Base-by-base conservation (phyloP, 768 basidiomycete species). In the Lanmaoa pseudosensibilis region DNA sequence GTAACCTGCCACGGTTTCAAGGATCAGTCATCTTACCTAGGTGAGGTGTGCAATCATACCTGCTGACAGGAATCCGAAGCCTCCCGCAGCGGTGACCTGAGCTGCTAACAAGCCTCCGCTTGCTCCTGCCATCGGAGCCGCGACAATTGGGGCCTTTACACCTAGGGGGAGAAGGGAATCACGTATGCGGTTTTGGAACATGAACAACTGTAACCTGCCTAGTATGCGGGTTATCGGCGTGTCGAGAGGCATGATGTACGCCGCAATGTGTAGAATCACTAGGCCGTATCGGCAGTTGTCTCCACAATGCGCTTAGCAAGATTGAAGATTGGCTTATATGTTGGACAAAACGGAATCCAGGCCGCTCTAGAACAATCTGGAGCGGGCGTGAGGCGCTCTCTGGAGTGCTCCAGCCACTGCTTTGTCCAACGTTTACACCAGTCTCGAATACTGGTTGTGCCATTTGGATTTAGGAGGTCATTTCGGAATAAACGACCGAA, bases 1-100 rank as follows among this genome's bases (percentile, higher is more conserved):
- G 65, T 82, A 84, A 15, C 81, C 87, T 85, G 52, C 21, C 48
- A 52, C 11, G 40, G 47, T 57, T 36, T 50, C 46, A 27, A 19
- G 36, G 52, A 43, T 54, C 47, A 52, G 54, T 60, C 32, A 33
- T 48, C 41, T 39, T 33, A 13, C 15, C 25, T 18, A 12, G 19
- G 18, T 23, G 38, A 39, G 50, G 16, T 30, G 37, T 34, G 25
- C 12, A 16, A 18, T 46, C 63, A 11, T 61, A 85, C 88, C 85
- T 70, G 82, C 78, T n/a, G 82, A 77, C 0, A 91, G 61, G 68
- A 92, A 91, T 2, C 88, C 91, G 54, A 92, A 86, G 16, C 86
- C 91, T 21, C 92, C 92, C 9, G 75, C 89, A 3, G 78, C 76
- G 19, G 82, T 78, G 33, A 88, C 86, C 52, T 82, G 76, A 5